Evolutionary conservation across 768 basidiomycete genomes (phyloP).

Genomic region (Suillus fuscotomentosus): DNA sequence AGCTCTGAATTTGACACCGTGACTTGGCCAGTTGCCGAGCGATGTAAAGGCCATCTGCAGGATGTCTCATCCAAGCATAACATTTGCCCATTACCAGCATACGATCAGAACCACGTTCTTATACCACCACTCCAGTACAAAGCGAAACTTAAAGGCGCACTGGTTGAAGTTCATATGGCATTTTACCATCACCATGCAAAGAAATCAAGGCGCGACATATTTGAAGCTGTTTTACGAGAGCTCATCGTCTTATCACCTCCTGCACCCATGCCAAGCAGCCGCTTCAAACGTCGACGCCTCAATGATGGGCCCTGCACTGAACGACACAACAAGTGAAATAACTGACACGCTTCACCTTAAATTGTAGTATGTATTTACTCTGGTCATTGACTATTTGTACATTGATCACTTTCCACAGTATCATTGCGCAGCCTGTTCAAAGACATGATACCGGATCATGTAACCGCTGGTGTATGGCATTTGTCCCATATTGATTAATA

Average conservation of each 20-base stretch:
- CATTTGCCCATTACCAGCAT: conserved; percentile 1
- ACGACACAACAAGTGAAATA: no score
- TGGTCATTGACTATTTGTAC: no score
- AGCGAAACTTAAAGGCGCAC: neutral
- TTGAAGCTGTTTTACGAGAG: neutral
- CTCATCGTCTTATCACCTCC: neutral
- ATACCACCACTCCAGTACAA: conserved; percentile 1
- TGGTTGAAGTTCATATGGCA: neutral
- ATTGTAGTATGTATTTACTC: no score
- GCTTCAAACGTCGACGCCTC: neutral
- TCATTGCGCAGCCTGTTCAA: no score
- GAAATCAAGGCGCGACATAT: neutral
- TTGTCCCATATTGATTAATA: no score
- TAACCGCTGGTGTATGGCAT: no score
- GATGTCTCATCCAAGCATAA: neutral
- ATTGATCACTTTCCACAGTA: no score
- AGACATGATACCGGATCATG: no score
- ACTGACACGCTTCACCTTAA: no score
- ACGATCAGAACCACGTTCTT: neutral
- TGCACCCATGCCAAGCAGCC: neutral
- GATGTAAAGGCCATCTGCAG: neutral
- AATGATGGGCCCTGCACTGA: neutral
- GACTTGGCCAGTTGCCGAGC: neutral
- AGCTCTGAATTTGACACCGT: neutral
- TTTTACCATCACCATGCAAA: conserved; percentile 1